These are phyloP conservation scores for Astragalus glycyphyllos DNA, from an alignment of 306 rosid species.

Conservation along the genomic window DNA sequence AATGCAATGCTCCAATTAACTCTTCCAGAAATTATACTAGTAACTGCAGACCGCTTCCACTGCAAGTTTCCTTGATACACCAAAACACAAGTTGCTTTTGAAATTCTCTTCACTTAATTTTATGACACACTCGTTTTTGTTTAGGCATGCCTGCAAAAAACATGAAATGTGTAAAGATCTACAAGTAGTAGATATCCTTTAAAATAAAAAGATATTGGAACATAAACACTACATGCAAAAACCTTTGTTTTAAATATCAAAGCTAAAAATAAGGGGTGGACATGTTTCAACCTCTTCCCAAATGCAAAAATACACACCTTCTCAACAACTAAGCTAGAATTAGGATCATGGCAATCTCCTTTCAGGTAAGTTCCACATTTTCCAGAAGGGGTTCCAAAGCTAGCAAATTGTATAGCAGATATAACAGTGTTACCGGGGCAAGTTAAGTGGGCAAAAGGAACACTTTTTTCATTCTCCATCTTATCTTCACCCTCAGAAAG, in stretches of 20 bases:
- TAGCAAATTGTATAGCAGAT: conserved; percentile 71
- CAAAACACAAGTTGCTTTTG: conserved; percentile 54
- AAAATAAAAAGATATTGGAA: background rate
- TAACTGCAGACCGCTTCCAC: conserved; percentile 74
- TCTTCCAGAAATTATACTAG: conserved; percentile 13
- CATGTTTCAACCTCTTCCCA: too few species aligned
- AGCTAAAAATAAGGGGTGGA: too few species aligned
- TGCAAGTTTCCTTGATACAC: conserved; percentile 71
- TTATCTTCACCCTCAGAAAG: conserved; percentile 54
- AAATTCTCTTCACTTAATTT: conserved; percentile 63
- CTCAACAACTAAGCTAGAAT: conserved; percentile 62
- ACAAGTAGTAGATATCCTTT: background rate
- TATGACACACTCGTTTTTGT: conserved; percentile 65
- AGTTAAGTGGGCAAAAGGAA: conserved; percentile 54
- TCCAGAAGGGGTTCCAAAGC: conserved; percentile 86
- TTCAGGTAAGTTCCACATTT: conserved; percentile 68
- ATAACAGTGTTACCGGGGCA: conserved; percentile 61
- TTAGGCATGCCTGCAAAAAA: conserved; percentile 67
- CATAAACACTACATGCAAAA: too few species aligned
- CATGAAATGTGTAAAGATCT: conserved; percentile 12
- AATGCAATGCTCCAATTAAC: conserved; percentile 27
- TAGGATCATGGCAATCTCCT: conserved; percentile 85
- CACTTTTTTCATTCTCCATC: conserved; percentile 37
- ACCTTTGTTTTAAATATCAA: too few species aligned
- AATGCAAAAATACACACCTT: conserved; percentile 55